These are phyloP conservation scores for Chaetomiaceae sp. DNA, from an alignment of 2,329 filamentous ascomycete species.

Conservation along the genomic window DNA sequence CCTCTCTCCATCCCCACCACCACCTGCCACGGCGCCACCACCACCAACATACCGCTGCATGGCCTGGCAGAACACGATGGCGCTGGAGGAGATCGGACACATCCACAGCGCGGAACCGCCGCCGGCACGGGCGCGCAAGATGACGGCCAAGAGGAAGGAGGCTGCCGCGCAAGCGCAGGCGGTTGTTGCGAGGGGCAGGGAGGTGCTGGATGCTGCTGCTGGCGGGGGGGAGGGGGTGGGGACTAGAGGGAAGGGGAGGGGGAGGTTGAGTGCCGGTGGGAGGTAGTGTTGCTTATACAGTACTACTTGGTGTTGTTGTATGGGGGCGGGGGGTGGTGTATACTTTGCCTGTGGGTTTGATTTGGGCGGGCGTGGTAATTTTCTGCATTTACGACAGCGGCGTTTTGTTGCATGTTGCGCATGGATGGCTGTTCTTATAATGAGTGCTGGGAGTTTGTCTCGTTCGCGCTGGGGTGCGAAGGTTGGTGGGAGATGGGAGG, in stretches of 20 bases:
- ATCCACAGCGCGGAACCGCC: slow-evolving; percentile 52
- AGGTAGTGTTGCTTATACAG: no score
- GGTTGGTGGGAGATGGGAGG: no score
- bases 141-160: slow-evolving; percentile 47
- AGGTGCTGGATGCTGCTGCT: slow-evolving; percentile 1
- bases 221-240: neutral
- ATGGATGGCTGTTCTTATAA: no score
- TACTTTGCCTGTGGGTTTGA: no score
- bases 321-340: no score
- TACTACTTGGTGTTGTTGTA: no score
- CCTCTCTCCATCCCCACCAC: neutral
- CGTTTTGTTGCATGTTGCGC: no score
- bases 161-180: slow-evolving; percentile 24
- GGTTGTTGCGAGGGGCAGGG: slow-evolving; percentile 11
- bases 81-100: slow-evolving; percentile 51
- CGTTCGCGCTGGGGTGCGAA: no score
- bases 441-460: no score
- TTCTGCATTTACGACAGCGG: no score
- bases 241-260: neutral
- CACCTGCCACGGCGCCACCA: slow-evolving; percentile 32
- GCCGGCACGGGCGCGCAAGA: slow-evolving; percentile 46
- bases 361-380: no score
- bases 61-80: slow-evolving; percentile 51
- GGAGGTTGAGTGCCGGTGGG: neutral
- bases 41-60: slow-evolving; percentile 42